These are phyloP conservation scores for Colletotrichum caudatum DNA, from an alignment of 2,329 filamentous ascomycete genomes.

Conservation along the genomic window DNA sequence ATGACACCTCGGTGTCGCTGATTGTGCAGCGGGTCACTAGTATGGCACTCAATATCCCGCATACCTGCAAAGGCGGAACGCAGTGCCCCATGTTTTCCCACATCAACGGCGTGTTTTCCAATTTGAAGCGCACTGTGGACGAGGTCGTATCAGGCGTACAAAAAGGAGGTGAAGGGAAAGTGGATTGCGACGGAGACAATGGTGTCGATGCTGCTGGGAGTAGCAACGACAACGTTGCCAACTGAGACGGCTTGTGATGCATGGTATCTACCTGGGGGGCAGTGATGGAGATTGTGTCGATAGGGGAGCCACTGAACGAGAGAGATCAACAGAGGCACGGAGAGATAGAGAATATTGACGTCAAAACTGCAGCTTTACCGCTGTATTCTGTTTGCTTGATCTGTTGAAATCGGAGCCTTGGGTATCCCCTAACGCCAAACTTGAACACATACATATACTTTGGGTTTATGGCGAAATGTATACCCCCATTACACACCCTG, in stretches of 20 bases:
- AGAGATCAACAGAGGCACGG: not conserved
- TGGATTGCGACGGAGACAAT: not conserved
- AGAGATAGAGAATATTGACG: not conserved
- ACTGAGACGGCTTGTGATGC: no score
- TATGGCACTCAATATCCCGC: not conserved
- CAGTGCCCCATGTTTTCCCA: slow-evolving; percentile 7
- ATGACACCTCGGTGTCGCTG: not conserved
- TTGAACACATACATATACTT: slow-evolving; percentile 1
- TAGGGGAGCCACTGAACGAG: not conserved
- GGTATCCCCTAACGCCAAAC: slow-evolving; percentile 38
- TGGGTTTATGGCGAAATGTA: not conserved
- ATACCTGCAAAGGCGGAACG: not conserved
- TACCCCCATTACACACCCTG: not conserved
- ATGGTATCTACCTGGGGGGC: not conserved
- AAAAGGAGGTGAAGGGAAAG: not conserved
- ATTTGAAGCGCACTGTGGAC: not conserved
- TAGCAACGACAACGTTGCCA: not conserved
- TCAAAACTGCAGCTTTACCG: not conserved
- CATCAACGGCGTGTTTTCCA: not conserved
- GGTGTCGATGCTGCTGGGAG: not conserved
- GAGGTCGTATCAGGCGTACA: not conserved
- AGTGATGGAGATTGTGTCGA: not conserved
- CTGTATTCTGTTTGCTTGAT: not conserved
- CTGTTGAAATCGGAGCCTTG: slow-evolving; percentile 19
- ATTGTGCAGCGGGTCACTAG: not conserved